These are phyloP conservation scores for Tillandsia leiboldiana DNA, from an alignment of 176 grass and related monocot genomes.

Conservation along the genomic window DNA sequence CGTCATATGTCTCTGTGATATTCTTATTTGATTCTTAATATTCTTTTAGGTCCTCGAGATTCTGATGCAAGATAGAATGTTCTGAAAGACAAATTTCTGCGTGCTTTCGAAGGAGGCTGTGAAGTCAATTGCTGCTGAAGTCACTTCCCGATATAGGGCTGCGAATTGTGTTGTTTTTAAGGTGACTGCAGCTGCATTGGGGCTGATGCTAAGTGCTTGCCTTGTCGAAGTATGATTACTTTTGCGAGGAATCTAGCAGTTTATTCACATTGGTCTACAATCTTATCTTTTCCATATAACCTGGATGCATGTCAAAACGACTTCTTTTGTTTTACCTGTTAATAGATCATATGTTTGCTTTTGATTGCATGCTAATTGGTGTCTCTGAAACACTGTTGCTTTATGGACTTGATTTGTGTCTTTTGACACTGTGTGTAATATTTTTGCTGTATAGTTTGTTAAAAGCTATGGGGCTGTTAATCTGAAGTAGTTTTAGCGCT, in stretches of 20 bases:
- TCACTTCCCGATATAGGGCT: slow-evolving; percentile 26
- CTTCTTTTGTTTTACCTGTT: slow-evolving; percentile 23
- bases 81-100: slow-evolving; percentile 2
- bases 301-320: slow-evolving; percentile 25
- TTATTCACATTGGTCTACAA: slow-evolving; percentile 14
- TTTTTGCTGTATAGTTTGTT: slow-evolving; percentile 10
- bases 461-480: slow-evolving; percentile 9
- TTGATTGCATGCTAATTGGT: slow-evolving; percentile 6
- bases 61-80: slow-evolving; percentile 18
- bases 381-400: background rate
- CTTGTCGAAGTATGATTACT: slow-evolving; percentile 26
- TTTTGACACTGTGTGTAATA: slow-evolving; percentile 14
- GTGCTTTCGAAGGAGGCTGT: slow-evolving; percentile 17
- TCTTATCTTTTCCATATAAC: slow-evolving; percentile 5
- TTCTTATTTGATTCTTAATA: slow-evolving; percentile 13
- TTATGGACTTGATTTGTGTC: slow-evolving; percentile 10
- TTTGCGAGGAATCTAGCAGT: slow-evolving; percentile 28
- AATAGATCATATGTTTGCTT: slow-evolving; percentile 25
- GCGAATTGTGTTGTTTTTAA: slow-evolving; percentile 35
- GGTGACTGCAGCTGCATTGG: slow-evolving; percentile 33
- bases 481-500: slow-evolving; percentile 45
- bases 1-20: background rate
- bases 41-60: slow-evolving; percentile 27
- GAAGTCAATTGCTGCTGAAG: slow-evolving; percentile 15
- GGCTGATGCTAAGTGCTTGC: slow-evolving; percentile 24